Evolutionary conservation across 306 rosid species (phyloP).

Genomic region (Fragaria vesca): DNA sequence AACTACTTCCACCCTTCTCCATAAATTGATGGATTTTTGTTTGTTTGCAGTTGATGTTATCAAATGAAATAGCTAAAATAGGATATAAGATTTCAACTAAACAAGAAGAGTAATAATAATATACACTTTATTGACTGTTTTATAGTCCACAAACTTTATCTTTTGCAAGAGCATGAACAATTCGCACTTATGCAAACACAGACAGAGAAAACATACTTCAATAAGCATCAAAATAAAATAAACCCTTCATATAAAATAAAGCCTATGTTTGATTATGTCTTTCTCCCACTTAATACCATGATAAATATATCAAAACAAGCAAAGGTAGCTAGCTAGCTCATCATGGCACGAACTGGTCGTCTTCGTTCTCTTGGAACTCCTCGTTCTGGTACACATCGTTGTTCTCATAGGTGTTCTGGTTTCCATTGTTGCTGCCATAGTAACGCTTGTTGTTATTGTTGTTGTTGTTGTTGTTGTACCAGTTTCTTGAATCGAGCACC

Average conservation of each 20-base stretch:
- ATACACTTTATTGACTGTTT: slow-evolving; percentile 31
- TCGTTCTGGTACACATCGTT: slow-evolving; percentile 58
- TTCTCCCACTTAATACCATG: neutral
- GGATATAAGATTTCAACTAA: neutral
- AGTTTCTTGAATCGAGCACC: slow-evolving; percentile 30
- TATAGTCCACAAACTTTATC: slow-evolving; percentile 7
- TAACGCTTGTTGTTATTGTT: slow-evolving; percentile 35
- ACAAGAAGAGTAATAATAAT: slow-evolving; percentile 4
- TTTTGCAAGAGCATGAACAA: slow-evolving; percentile 8
- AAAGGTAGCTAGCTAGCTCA: neutral
- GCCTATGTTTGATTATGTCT: neutral
- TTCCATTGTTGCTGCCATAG: slow-evolving; percentile 46
- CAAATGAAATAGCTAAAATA: neutral
- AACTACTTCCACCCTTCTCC: neutral
- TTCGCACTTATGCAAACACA: neutral
- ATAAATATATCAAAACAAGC: neutral
- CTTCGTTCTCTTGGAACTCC: slow-evolving; percentile 44
- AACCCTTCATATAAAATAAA: neutral
- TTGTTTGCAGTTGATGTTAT: neutral
- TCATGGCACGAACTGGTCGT: slow-evolving; percentile 54
- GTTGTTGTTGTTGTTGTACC: slow-evolving; percentile 23
- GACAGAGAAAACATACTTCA: slow-evolving; percentile 3
- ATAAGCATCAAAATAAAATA: neutral
- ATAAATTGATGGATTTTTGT: slow-evolving; percentile 1
- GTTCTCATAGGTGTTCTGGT: slow-evolving; percentile 32